Percentiles rank a stretch among this genome's conserved stretches.
phyloP scores from a whole-genome alignment of 176 grass and related monocot species.

The Hyparrhenia diplandra region DNA sequence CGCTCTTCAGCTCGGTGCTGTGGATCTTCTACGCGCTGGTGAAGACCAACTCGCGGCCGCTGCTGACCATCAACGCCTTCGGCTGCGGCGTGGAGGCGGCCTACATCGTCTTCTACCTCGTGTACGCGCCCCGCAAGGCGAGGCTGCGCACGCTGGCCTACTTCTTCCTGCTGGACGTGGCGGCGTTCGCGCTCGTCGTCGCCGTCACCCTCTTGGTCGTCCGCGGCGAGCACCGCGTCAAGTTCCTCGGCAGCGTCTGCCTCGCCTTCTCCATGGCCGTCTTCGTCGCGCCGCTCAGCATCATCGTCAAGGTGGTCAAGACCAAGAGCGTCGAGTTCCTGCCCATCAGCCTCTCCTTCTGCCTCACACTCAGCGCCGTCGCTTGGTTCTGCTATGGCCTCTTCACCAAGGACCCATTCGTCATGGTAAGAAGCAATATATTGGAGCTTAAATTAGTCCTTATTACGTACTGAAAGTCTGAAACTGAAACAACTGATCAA shows the following conservation, averaged over 20 bases:
- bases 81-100: slow-evolving; percentile 60
- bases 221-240: slow-evolving; percentile 16
- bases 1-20: slow-evolving; percentile 80
- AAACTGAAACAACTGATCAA: too few species aligned
- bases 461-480: too few species aligned
- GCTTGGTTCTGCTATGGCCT: slow-evolving; percentile 73
- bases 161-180: slow-evolving; percentile 71
- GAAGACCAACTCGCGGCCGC: slow-evolving; percentile 52
- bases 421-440: slow-evolving; percentile 33
- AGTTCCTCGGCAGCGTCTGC: slow-evolving; percentile 87
- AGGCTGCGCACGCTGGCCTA: slow-evolving; percentile 46
- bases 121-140: slow-evolving; percentile 40
- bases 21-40: slow-evolving; percentile 89
- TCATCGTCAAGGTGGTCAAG: slow-evolving; percentile 86
- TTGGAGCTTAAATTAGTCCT: too few species aligned
- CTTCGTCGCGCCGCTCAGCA: slow-evolving; percentile 84
- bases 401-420: slow-evolving; percentile 62
- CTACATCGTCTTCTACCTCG: slow-evolving; percentile 68
- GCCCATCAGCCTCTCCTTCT: slow-evolving; percentile 71
- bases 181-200: slow-evolving; percentile 52
- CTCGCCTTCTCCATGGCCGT: slow-evolving; percentile 84
- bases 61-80: slow-evolving; percentile 77
- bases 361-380: slow-evolving; percentile 72
- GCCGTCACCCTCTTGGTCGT: slow-evolving; percentile 36
- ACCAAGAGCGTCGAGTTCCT: slow-evolving; percentile 91